Evolutionary conservation across 1,139 yeast genomes (phyloP).

Genomic region (Candida glucosophila): DNA sequence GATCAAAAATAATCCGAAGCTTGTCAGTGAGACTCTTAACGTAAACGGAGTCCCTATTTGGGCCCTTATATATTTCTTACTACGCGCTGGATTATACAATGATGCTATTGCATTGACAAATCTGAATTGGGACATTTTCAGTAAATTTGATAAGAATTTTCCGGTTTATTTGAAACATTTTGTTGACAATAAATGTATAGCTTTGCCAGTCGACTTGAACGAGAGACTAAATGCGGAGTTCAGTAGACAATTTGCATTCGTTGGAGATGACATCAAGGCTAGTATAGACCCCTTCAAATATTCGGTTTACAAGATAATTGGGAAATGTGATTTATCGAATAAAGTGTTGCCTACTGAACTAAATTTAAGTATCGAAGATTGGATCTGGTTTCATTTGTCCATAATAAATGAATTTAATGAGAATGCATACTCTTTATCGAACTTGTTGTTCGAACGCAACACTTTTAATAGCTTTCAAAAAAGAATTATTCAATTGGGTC

Average conservation of each 20-base stretch:
- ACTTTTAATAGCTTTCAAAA: conserved; percentile 68
- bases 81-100: conserved; percentile 72
- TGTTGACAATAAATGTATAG: conserved; percentile 44
- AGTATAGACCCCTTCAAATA: conserved; percentile 80
- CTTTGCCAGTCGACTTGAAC: conserved; percentile 56
- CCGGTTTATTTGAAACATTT: conserved; percentile 71
- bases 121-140: conserved; percentile 44
- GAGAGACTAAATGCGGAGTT: conserved; percentile 74
- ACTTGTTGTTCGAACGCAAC: conserved; percentile 63
- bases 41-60: conserved; percentile 85
- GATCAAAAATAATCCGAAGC: conserved; percentile 27
- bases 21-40: conserved; percentile 25
- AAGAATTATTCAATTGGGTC: conserved; percentile 63
- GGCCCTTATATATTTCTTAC: conserved; percentile 79
- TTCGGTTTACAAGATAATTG: conserved; percentile 84
- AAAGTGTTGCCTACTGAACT: conserved; percentile 67
- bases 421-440: conserved; percentile 23
- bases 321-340: conserved; percentile 77
- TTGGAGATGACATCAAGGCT: conserved; percentile 39
- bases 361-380: conserved; percentile 81
- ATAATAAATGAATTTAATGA: conserved; percentile 49
- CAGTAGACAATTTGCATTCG: conserved; percentile 72
- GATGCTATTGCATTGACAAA: conserved; percentile 55
- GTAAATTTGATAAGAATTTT: conserved; percentile 78
- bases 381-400: conserved; percentile 92